Evolutionary conservation across 106 monocot genomes (phyloP).

Genomic region (Dioscorea alata): DNA sequence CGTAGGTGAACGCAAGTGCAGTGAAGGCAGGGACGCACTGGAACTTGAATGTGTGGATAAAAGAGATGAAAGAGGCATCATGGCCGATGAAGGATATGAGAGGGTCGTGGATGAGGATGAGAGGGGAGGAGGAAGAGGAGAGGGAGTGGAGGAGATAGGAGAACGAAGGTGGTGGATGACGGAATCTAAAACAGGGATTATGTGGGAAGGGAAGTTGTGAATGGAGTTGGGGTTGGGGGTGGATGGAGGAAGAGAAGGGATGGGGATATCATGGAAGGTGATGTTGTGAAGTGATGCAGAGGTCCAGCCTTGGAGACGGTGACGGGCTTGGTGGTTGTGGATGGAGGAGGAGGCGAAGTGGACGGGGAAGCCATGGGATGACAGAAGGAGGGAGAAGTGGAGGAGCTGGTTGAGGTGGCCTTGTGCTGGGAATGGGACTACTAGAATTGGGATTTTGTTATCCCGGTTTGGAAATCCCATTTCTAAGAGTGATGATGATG

Average conservation of each 20-base stretch:
- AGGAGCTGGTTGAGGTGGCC: slow-evolving; percentile 69
- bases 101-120: slow-evolving; percentile 48
- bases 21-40: slow-evolving; percentile 30
- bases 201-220: slow-evolving; percentile 35
- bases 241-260: slow-evolving; percentile 20
- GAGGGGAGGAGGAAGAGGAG: slow-evolving; percentile 17
- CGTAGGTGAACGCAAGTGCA: slow-evolving; percentile 15
- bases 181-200: slow-evolving; percentile 36
- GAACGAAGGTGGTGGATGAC: slow-evolving; percentile 6
- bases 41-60: slow-evolving; percentile 30
- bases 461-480: too few relatives aligned
- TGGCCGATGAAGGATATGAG: slow-evolving; percentile 37
- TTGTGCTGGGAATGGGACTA: slow-evolving; percentile 51
- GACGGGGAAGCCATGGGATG: slow-evolving; percentile 14
- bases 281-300: background rate
- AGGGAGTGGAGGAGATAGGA: slow-evolving; percentile 27
- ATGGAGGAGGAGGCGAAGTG: slow-evolving; percentile 45
- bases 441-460: slow-evolving; percentile 1
- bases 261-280: slow-evolving; percentile 37
- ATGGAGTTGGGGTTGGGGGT: slow-evolving; percentile 23
- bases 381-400: slow-evolving; percentile 39
- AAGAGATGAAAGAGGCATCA: slow-evolving; percentile 3
- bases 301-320: slow-evolving; percentile 26
- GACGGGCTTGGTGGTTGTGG: slow-evolving; percentile 47
- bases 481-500: background rate